Conservation (phyloP, 2,329 filamentous ascomycete species). For the Pyrenochaeta sp. region DNA sequence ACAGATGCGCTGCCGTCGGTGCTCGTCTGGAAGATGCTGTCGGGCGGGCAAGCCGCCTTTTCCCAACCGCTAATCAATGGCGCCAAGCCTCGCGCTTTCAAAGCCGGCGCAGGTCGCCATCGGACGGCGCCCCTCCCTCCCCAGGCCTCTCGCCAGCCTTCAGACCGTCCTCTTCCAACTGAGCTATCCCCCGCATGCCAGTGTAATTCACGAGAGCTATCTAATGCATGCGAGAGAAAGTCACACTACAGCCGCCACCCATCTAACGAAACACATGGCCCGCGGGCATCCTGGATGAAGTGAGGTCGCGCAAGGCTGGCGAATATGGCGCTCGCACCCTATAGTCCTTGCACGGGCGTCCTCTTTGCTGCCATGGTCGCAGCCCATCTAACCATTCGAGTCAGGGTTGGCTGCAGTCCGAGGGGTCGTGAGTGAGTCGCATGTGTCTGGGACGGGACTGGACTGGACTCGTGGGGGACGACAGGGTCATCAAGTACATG, state of each 20-base stretch:
- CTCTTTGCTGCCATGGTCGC: too few relatives aligned
- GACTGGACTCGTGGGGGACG: too few relatives aligned
- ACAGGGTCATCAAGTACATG: too few relatives aligned
- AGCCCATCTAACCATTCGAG: too few relatives aligned
- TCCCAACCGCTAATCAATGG: constrained; percentile 30
- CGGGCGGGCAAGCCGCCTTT: constrained; percentile 36
- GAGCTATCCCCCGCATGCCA: background rate
- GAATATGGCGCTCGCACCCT: too few relatives aligned
- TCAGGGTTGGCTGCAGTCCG: too few relatives aligned
- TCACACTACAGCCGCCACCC: constrained; percentile 10
- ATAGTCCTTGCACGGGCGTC: too few relatives aligned
- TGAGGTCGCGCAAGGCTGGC: too few relatives aligned
- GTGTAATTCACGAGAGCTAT: constrained; percentile 36
- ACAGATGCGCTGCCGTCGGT: constrained; percentile 26
- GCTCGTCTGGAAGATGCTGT: constrained; percentile 35
- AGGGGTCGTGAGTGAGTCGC: too few relatives aligned
- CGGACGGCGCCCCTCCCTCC: constrained; percentile 1
- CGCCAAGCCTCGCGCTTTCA: constrained; percentile 40
- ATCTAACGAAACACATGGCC: background rate
- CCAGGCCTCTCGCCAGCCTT: constrained; percentile 6
- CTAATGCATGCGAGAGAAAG: constrained; percentile 26
- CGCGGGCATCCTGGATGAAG: background rate
- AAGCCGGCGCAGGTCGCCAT: constrained; percentile 6
- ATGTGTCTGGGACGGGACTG: too few relatives aligned
- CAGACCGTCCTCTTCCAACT: constrained; percentile 10